Evolutionary conservation across 495 filamentous ascomycete genomes (phyloP), one percentile per base, ranked within the genome.

Genomic region (Penicillium cataractarum): DNA sequence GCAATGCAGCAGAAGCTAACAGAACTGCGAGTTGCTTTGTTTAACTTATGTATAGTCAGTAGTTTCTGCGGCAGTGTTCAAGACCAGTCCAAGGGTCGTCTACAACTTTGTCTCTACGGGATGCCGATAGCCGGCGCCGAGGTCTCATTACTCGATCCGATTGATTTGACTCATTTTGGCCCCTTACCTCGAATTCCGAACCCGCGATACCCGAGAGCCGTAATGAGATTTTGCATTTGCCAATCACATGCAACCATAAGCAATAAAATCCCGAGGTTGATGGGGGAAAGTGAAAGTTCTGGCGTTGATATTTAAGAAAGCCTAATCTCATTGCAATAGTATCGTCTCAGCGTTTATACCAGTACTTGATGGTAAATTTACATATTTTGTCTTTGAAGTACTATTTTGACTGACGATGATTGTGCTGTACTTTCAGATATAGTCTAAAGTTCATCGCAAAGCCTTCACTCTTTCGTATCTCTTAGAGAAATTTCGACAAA

Each of bases 161-260:
- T 35, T 6, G 10, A 13, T 13, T 35, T 35, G 33, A 35, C 33
- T 35, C 33, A 35, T 35, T 10, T 35, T 12, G 33, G 32, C 6
- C 7, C 33, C 33, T 35, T 35, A 10, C 33, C 33, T 35, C 10
- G 2, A 10, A 35, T 12, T 35, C 9, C 7, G 29, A 35, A 35
- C 6, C 33, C 35, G 35, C 15, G 35, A 39, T 39, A 39, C 35
- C 35, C 52, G 52, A 55, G 19, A 17, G 55, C 55, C 55, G 48
- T 44, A 26, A 31, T 46, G 40, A 49, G 27, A 58, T 12, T 35
- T 49, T 37, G n/a, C 13, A 33, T 9, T 58, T 22, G 7, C 21
- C 56, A 58, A 58, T 56, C 60, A 62, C 60, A 62, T 62, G 60
- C 60, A 40, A 56, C 40, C 9, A 1, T 50, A 32, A 39, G 42